These are phyloP conservation scores for Phytopythium sindhum DNA, from an alignment of 352 stramenopile species.

Conservation along the genomic window DNA sequence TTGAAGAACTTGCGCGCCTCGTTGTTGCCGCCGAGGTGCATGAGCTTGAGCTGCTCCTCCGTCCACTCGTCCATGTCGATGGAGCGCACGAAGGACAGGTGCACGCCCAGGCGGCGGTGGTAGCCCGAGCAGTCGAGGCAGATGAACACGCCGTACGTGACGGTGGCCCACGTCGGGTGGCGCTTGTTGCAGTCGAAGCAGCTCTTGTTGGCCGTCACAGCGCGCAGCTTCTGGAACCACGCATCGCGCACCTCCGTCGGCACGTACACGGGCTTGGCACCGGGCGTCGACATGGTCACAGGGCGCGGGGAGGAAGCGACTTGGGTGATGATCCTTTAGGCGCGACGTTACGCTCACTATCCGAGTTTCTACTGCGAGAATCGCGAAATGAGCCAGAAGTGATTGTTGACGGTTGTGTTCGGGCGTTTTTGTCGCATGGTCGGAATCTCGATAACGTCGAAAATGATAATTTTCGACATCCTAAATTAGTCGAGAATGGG, in stretches of 20 bases:
- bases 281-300: slow-evolving; percentile 20
- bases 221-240: slow-evolving; percentile 85
- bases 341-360: neutral
- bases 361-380: neutral
- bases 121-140: slow-evolving; percentile 94
- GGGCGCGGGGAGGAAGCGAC: neutral
- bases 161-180: slow-evolving; percentile 94
- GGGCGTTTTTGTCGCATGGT: neutral
- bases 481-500: neutral
- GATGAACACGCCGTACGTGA: slow-evolving; percentile 96
- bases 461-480: neutral
- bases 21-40: slow-evolving; percentile 92
- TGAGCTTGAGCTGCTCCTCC: slow-evolving; percentile 91
- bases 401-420: neutral
- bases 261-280: slow-evolving; percentile 66
- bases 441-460: neutral
- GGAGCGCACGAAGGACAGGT: slow-evolving; percentile 94
- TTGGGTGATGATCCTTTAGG: neutral
- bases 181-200: slow-evolving; percentile 97
- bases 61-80: slow-evolving; percentile 97
- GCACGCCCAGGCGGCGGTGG: slow-evolving; percentile 91
- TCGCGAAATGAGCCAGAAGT: neutral
- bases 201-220: slow-evolving; percentile 76
- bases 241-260: slow-evolving; percentile 69
- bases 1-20: slow-evolving; percentile 94